Conservation (phyloP, 345 rosid genomes). For the Murraya paniculata region DNA sequence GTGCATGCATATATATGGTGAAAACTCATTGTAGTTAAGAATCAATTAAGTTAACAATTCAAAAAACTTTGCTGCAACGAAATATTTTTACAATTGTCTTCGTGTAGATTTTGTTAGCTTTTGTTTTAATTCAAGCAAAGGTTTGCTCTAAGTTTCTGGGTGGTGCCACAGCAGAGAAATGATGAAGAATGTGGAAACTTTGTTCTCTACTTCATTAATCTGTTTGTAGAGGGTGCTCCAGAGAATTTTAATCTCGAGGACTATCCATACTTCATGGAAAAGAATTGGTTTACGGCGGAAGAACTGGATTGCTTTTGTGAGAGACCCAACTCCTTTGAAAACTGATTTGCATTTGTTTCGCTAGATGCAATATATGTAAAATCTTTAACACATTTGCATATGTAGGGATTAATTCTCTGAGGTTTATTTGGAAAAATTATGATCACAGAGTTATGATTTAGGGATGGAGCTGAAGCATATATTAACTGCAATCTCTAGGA, state of each 20-base stretch:
- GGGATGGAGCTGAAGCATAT: not conserved
- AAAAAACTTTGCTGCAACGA: no score
- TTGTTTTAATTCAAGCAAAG: no score
- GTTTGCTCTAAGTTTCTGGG: no score
- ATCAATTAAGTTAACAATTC: no score
- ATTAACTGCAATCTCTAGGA: not conserved
- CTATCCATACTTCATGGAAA: slow-evolving; percentile 55
- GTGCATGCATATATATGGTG: no score
- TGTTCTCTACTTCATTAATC: slow-evolving; percentile 64
- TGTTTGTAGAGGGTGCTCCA: slow-evolving; percentile 55
- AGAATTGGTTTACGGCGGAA: slow-evolving; percentile 57
- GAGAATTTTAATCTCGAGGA: slow-evolving; percentile 33
- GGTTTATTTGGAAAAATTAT: not conserved
- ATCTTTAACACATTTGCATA: not conserved
- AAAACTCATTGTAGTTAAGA: no score
- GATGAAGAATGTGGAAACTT: slow-evolving; percentile 66
- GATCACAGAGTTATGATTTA: not conserved
- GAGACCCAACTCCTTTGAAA: slow-evolving; percentile 28
- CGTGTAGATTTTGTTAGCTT: no score
- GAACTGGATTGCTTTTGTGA: slow-evolving; percentile 39
- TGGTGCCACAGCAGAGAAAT: slow-evolving; percentile 78
- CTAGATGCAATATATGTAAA: not conserved
- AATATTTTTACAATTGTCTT: no score
- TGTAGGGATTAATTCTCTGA: not conserved
- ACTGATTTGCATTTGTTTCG: no score